phyloP scores from a whole-genome alignment of 1,284 basidiomycete genomes.

The Wallemia ichthyophaga region DNA sequence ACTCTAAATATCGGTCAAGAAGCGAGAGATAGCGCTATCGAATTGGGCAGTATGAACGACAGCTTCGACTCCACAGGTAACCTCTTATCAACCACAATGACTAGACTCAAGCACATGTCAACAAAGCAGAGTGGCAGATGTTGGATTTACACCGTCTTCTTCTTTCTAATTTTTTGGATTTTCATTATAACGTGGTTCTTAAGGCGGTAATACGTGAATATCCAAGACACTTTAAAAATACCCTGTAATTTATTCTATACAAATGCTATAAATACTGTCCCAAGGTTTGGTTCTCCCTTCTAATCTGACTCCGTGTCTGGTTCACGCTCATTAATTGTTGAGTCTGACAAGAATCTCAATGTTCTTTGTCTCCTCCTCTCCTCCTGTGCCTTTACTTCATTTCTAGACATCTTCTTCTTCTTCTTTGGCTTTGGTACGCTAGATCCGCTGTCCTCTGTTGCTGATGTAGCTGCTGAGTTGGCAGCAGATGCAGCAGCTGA shows the following conservation, averaged over 20 bases:
- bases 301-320: slow-evolving; percentile 12
- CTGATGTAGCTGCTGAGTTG: slow-evolving; percentile 14
- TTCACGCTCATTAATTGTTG: slow-evolving; percentile 25
- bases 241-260: not conserved
- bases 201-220: not conserved
- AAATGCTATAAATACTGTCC: not conserved
- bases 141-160: not conserved
- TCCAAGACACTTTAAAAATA: not conserved
- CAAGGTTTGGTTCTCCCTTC: too few species aligned
- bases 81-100: not conserved
- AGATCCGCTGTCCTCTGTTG: slow-evolving; percentile 16
- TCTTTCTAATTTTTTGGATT: not conserved
- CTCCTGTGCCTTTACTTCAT: slow-evolving; percentile 63
- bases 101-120: not conserved
- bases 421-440: slow-evolving; percentile 23
- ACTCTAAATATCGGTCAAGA: not conserved
- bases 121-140: not conserved
- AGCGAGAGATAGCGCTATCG: not conserved
- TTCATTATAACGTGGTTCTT: not conserved
- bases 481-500: slow-evolving; percentile 14
- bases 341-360: slow-evolving; percentile 44
- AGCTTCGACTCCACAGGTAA: not conserved
- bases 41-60: not conserved
- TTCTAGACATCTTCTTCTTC: slow-evolving; percentile 62
- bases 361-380: slow-evolving; percentile 49